phyloP scores from a whole-genome alignment of 75 land plant species.

The Cupressus sempervirens region DNA sequence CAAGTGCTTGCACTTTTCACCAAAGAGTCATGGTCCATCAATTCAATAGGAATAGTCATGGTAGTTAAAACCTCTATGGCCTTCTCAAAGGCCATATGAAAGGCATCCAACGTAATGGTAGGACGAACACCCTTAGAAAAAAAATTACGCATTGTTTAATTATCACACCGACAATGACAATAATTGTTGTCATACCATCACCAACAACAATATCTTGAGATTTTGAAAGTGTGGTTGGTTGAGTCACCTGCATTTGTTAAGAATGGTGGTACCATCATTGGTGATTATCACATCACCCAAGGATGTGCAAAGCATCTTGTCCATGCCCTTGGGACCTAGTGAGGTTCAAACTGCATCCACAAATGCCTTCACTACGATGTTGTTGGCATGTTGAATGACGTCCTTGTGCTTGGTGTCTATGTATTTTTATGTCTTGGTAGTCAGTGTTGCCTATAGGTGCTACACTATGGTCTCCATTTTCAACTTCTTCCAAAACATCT shows the following conservation, averaged over 20 bases:
- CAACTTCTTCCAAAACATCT: too few species aligned
- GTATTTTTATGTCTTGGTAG: conserved; percentile 65
- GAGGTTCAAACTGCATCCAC: conserved; percentile 96
- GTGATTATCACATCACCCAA: conserved; percentile 91
- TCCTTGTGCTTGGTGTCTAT: conserved; percentile 89
- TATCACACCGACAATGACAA: conserved; percentile 90
- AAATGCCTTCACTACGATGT: conserved; percentile 71
- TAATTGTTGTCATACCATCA: conserved; percentile 92
- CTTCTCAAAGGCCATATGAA: conserved; percentile 63
- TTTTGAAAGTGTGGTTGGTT: conserved; percentile 93
- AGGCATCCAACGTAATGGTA: conserved; percentile 73
- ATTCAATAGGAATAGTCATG: conserved; percentile 82
- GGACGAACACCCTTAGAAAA: conserved; percentile 74
- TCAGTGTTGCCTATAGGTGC: not conserved
- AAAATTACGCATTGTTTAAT: conserved; percentile 56
- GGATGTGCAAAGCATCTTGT: conserved; percentile 86
- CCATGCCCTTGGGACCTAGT: too few species aligned
- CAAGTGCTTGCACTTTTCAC: conserved; percentile 82
- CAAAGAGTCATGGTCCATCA: conserved; percentile 77
- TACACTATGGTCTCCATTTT: not conserved
- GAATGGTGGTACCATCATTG: conserved; percentile 96
- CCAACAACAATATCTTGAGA: conserved; percentile 90
- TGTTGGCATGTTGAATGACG: conserved; percentile 80
- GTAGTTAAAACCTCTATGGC: conserved; percentile 78
- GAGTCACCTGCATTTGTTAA: conserved; percentile 86